Evolutionary conservation across 441 rosid species (phyloP).

Genomic region (Manihot esculenta): DNA sequence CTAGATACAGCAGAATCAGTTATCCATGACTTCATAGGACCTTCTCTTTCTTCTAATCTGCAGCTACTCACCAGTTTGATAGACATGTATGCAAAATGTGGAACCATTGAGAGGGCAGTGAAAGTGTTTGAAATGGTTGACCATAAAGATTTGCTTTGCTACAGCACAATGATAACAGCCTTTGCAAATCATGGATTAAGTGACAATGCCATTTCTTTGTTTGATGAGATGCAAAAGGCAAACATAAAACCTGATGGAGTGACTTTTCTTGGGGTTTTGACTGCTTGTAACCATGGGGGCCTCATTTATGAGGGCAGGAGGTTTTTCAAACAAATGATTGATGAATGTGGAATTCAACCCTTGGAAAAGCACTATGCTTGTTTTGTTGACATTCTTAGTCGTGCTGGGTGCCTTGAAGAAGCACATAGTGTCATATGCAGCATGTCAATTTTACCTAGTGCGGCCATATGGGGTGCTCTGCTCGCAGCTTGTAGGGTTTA

Average conservation of each 20-base stretch:
- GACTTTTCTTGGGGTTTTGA: constrained; percentile 61
- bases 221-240: constrained; percentile 45
- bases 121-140: constrained; percentile 50
- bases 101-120: constrained; percentile 57
- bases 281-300: constrained; percentile 77
- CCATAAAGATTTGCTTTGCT: constrained; percentile 58
- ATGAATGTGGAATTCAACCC: constrained; percentile 46
- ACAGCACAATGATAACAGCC: constrained; percentile 58
- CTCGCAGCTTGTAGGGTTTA: constrained; percentile 65
- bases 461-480: constrained; percentile 66
- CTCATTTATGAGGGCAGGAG: constrained; percentile 59
- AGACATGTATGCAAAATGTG: constrained; percentile 78
- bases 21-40: constrained; percentile 51
- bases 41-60: constrained; percentile 49
- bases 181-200: constrained; percentile 72
- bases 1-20: constrained; percentile 69
- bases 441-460: constrained; percentile 61
- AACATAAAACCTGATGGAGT: constrained; percentile 64
- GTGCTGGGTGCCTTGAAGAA: constrained; percentile 63
- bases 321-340: constrained; percentile 55
- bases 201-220: constrained; percentile 48
- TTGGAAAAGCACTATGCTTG: constrained; percentile 61
- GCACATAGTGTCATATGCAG: constrained; percentile 53
- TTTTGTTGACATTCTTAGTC: constrained; percentile 72
- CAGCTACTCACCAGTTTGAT: constrained; percentile 61